These are phyloP conservation scores for Miamiensis avidus DNA, from an alignment of 169 alveolate genomes.

Conservation along the genomic window DNA sequence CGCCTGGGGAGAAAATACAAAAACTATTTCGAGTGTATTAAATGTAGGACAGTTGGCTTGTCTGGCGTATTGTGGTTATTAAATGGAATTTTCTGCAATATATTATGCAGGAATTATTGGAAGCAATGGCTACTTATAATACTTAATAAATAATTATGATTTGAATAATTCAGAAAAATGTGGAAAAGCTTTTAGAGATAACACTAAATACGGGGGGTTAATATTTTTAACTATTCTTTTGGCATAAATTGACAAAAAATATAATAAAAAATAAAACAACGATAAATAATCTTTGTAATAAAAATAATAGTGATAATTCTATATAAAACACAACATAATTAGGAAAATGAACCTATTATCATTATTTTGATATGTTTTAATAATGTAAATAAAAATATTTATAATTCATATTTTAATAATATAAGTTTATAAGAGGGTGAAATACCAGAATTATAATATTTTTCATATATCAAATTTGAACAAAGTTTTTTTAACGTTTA, in stretches of 20 bases:
- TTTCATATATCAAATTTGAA: too few relatives aligned
- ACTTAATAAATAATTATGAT: conserved; percentile 3
- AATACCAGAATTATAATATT: too few relatives aligned
- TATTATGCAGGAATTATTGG: conserved; percentile 37
- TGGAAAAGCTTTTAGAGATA: conserved; percentile 27
- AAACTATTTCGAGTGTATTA: conserved; percentile 21
- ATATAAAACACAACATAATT: too few relatives aligned
- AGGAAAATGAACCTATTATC: too few relatives aligned
- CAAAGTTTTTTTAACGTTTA: too few relatives aligned
- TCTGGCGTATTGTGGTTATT: conserved; percentile 35
- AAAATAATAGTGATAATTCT: too few relatives aligned
- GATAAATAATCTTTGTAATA: too few relatives aligned
- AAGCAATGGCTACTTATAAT: background rate
- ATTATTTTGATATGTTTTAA: too few relatives aligned
- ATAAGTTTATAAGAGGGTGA: too few relatives aligned
- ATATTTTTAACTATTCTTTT: conserved; percentile 8
- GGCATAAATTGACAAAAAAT: background rate
- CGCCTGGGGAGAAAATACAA: conserved; percentile 75
- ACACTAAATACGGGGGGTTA: background rate
- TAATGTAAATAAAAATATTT: too few relatives aligned
- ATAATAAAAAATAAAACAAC: too few relatives aligned
- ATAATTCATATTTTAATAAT: too few relatives aligned
- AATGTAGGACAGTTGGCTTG: conserved; percentile 12
- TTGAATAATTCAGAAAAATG: conserved; percentile 38
- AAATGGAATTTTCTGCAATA: conserved; percentile 43